Conservation (phyloP, 352 stramenopile species). For the Stephanocyclus meneghinianus region DNA sequence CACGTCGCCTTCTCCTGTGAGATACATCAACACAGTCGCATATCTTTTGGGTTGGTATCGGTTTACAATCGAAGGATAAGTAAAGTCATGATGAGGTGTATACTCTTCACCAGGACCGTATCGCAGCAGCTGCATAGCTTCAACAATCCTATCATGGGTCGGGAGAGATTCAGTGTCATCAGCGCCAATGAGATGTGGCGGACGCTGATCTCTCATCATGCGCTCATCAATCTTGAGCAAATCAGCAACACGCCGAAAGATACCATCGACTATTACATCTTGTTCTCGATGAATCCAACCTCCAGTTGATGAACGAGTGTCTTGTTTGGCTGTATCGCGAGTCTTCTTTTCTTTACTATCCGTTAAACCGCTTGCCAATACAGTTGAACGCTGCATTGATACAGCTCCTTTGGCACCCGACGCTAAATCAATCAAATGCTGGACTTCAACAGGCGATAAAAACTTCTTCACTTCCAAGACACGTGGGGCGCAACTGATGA, state of each 20-base stretch:
- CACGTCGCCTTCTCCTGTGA: slow-evolving; percentile 62
- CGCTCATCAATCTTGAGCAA: slow-evolving; percentile 80
- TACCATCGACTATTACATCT: slow-evolving; percentile 72
- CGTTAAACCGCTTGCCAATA: slow-evolving; percentile 41
- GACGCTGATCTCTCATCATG: slow-evolving; percentile 50
- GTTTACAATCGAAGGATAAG: slow-evolving; percentile 42
- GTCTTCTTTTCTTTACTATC: slow-evolving; percentile 32
- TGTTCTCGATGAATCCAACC: slow-evolving; percentile 77
- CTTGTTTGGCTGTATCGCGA: slow-evolving; percentile 24
- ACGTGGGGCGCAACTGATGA: slow-evolving; percentile 66
- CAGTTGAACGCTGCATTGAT: slow-evolving; percentile 52
- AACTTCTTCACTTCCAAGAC: slow-evolving; percentile 82
- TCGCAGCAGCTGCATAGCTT: slow-evolving; percentile 82
- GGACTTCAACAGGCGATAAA: slow-evolving; percentile 73
- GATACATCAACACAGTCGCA: slow-evolving; percentile 76
- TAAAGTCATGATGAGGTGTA: slow-evolving; percentile 65
- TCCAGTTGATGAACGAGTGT: slow-evolving; percentile 74
- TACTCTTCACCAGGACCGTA: slow-evolving; percentile 73
- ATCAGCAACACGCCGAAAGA: slow-evolving; percentile 82
- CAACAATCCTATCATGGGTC: slow-evolving; percentile 59
- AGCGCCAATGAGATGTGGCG: background rate
- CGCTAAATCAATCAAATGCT: slow-evolving; percentile 79
- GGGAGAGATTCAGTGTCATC: slow-evolving; percentile 17
- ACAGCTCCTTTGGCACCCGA: slow-evolving; percentile 35
- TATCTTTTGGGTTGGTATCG: slow-evolving; percentile 60